Evolutionary conservation across 805 yeast genomes (phyloP), one percentile per base, ranked within the genome.

Genomic region (Sungouiella blattae): DNA sequence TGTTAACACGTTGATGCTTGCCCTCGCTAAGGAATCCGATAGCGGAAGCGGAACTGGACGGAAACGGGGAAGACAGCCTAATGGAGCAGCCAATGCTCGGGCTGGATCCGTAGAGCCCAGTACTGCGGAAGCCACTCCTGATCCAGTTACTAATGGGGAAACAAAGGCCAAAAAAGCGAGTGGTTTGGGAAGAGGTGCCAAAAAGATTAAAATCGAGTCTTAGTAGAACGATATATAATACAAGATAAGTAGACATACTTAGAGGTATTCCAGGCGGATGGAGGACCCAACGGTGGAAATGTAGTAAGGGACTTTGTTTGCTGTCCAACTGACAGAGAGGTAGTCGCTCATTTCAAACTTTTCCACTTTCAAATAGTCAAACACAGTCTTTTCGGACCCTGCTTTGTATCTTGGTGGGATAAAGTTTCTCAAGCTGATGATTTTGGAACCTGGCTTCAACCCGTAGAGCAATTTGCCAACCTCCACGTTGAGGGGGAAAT

Each of bases 241-340:
- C 9, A 20, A 7, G 9, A 20, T 20, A 6, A 20, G 9, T 6
- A 20, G 9, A 7, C 13, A 24, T 24, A 5, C 11, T n/a, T 24
- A 44, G 18, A 58, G 46, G 36, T 62, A 67, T 35, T 67, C 69
- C 3, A 58, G 54, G 28, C 58, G 47, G 4, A 73, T 58, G 4
- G 52, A 50, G 2, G 60, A 61, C 46, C 71, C 65, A 4, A 86
- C 85, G 7, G 87, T 80, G 11, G 93, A 77, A 6, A 89, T 76
- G 56, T 75, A 89, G 58, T 85, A 88, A 7, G 77, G 78, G 1
- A 85, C 86, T 36, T 87, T 87, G 31, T 84, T 87, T 5, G 81
- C 79, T 0, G 96, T 87, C 97, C 97, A 88, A 30, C 94, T 83
- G 6, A 89, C 96, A 28, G 88, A 77, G 36, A 80, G 77, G 35